phyloP scores from a whole-genome alignment of 192 early-diverging fungal genomes.

The Powellomyces hirtus region DNA sequence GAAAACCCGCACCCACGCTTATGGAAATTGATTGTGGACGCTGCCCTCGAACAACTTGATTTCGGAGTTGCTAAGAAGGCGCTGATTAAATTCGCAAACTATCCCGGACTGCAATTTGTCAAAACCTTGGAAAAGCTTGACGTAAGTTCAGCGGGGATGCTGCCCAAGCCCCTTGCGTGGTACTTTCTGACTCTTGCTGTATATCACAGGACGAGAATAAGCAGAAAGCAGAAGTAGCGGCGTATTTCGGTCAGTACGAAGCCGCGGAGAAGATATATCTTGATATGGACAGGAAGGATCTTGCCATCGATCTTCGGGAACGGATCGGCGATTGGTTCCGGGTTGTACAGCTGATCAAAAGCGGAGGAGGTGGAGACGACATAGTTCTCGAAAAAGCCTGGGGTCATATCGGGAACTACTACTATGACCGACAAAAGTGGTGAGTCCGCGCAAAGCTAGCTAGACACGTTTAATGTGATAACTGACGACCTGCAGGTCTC shows the following conservation, averaged over 20 bases:
- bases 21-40: slow-evolving; percentile 54
- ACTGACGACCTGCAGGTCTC: slow-evolving; percentile 34
- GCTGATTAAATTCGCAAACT: slow-evolving; percentile 46
- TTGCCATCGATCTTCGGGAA: slow-evolving; percentile 53
- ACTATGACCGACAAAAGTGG: slow-evolving; percentile 53
- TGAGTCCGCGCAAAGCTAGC: neutral
- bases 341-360: slow-evolving; percentile 58
- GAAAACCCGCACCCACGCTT: slow-evolving; percentile 50
- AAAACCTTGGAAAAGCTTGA: slow-evolving; percentile 51
- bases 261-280: slow-evolving; percentile 52
- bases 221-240: slow-evolving; percentile 52
- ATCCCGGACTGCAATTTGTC: slow-evolving; percentile 52
- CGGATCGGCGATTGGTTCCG: slow-evolving; percentile 59
- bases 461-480: neutral
- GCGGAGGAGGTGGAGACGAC: slow-evolving; percentile 56
- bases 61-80: slow-evolving; percentile 47
- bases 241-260: slow-evolving; percentile 48
- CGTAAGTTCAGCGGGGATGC: slow-evolving; percentile 21
- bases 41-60: slow-evolving; percentile 49
- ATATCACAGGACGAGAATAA: slow-evolving; percentile 44
- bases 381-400: slow-evolving; percentile 52
- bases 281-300: slow-evolving; percentile 59
- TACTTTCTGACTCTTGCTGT: neutral
- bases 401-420: slow-evolving; percentile 55
- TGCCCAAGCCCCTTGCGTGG: too few relatives aligned